phyloP scores from a whole-genome alignment of 139 green algal species.

The Haematococcus lacustris region DNA sequence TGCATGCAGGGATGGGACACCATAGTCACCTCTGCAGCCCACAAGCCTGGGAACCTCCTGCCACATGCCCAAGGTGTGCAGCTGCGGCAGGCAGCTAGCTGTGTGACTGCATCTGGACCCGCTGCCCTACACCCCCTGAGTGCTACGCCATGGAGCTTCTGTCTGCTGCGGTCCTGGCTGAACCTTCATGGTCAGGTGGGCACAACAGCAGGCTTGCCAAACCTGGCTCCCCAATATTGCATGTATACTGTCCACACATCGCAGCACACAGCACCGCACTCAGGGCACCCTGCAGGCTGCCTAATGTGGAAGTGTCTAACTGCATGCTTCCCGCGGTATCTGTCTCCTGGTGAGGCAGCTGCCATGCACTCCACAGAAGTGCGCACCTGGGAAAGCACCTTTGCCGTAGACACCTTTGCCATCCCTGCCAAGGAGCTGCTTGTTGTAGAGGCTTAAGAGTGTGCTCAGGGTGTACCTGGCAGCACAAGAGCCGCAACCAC shows the following conservation, averaged over 20 bases:
- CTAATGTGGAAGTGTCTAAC: not conserved
- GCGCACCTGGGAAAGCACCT: constrained; percentile 66
- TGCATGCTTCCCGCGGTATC: not conserved
- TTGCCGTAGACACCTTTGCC: constrained; percentile 57
- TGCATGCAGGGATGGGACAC: no score
- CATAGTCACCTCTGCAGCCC: no score
- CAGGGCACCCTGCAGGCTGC: not conserved
- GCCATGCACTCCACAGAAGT: not conserved
- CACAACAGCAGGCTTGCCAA: not conserved
- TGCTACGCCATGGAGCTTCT: no score
- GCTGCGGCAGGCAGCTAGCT: no score
- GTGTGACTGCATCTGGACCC: no score
- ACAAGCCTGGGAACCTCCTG: no score
- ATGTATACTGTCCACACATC: no score
- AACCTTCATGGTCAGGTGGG: no score
- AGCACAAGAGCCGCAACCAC: not conserved
- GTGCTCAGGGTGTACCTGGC: constrained; percentile 78
- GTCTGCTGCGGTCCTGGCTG: no score
- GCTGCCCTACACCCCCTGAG: no score
- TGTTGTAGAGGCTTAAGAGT: constrained; percentile 66
- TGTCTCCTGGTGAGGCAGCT: not conserved
- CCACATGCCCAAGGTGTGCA: no score
- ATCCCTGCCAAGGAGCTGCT: constrained; percentile 59
- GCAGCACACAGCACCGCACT: not conserved
- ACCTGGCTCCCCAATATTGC: no score